These are phyloP conservation scores for Tylopilus balloui DNA, from an alignment of 768 basidiomycete genomes.

Conservation along the genomic window DNA sequence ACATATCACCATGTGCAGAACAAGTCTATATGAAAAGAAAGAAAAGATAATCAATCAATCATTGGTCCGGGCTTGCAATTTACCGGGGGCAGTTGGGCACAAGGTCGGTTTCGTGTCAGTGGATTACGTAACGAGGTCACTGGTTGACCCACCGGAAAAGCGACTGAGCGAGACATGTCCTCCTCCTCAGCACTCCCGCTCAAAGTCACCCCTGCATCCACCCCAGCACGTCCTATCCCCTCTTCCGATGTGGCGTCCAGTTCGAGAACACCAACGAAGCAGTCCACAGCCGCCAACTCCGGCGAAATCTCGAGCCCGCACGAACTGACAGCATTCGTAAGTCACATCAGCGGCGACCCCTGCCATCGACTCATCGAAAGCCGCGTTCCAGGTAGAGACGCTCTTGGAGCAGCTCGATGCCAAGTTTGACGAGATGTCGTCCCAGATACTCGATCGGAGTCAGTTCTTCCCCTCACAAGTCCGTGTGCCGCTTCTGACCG, in stretches of 20 bases:
- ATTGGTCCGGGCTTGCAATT: neutral
- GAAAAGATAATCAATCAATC: conserved; percentile 1
- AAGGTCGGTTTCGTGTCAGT: conserved; percentile 7
- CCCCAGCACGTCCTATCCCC: conserved; percentile 41
- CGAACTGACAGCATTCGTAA: conserved; percentile 89
- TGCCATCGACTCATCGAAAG: neutral
- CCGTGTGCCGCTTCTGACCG: conserved; percentile 2
- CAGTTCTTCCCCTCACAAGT: conserved; percentile 23
- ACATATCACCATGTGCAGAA: neutral
- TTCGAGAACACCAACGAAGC: conserved; percentile 46
- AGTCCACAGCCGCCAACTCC: conserved; percentile 32
- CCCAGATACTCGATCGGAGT: conserved; percentile 83
- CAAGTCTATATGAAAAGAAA: neutral
- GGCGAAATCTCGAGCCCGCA: conserved; percentile 87
- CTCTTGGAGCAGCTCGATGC: conserved; percentile 83
- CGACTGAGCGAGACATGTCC: neutral
- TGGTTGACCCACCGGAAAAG: neutral
- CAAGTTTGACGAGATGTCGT: conserved; percentile 92
- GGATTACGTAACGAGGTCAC: conserved; percentile 13
- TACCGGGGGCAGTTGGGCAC: neutral
- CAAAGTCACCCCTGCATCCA: conserved; percentile 54
- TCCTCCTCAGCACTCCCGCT: conserved; percentile 58
- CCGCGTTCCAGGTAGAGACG: conserved; percentile 66
- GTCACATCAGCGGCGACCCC: conserved; percentile 29
- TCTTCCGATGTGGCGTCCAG: conserved; percentile 21